A percentile compares a stretch with the other conserved stretches of the same genome.
Evolutionary conservation across 345 rosid species (phyloP).

Genomic region (Gossypioides kirkii): DNA sequence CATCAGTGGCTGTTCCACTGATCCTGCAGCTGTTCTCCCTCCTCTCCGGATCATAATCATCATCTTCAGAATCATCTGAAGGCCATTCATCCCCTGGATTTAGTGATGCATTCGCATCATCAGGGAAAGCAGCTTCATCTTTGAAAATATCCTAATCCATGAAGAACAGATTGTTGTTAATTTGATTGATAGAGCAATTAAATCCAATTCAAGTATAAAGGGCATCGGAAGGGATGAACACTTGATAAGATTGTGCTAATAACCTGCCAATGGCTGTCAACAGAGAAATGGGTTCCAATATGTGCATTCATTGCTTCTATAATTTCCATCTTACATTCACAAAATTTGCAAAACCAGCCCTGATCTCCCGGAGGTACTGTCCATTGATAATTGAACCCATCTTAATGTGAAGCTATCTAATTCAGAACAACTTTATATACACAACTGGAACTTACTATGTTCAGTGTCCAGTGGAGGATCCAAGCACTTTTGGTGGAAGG

Average conservation of each 20-base stretch:
- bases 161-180: slow-evolving; percentile 8
- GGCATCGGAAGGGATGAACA: neutral
- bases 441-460: slow-evolving; percentile 48
- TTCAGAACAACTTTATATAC: neutral
- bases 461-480: slow-evolving; percentile 90
- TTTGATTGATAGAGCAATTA: slow-evolving; percentile 18
- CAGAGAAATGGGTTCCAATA: slow-evolving; percentile 68
- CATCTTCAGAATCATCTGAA: slow-evolving; percentile 94
- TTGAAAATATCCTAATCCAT: slow-evolving; percentile 69
- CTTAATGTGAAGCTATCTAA: slow-evolving; percentile 19
- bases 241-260: slow-evolving; percentile 13
- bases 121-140: slow-evolving; percentile 69
- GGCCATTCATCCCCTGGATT: slow-evolving; percentile 87
- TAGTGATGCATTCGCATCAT: slow-evolving; percentile 41
- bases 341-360: slow-evolving; percentile 93
- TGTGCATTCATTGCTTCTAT: slow-evolving; percentile 91
- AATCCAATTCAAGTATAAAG: neutral
- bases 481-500: slow-evolving; percentile 90
- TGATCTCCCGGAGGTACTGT: slow-evolving; percentile 97
- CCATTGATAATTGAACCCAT: slow-evolving; percentile 23
- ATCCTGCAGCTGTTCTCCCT: slow-evolving; percentile 38
- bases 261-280: slow-evolving; percentile 82
- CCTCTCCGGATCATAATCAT: slow-evolving; percentile 81
- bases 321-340: slow-evolving; percentile 89
- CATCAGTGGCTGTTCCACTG: slow-evolving; percentile 45